Evolutionary conservation across 495 filamentous ascomycete genomes (phyloP), one percentile per base, ranked within the genome.

Genomic region (Aspergillus bridgeri): DNA sequence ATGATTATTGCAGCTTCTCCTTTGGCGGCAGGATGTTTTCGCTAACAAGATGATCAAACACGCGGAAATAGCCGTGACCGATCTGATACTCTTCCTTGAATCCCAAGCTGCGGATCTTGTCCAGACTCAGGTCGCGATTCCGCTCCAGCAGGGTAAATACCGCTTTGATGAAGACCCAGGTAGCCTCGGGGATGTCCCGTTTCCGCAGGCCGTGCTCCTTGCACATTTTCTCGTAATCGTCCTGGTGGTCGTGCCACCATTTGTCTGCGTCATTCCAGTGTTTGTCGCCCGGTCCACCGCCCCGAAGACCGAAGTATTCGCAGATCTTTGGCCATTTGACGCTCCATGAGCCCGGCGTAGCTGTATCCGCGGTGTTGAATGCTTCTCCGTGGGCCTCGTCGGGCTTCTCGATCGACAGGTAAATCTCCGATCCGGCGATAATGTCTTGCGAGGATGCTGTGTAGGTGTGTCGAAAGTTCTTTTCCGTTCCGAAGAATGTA

Each of bases 311-410:
- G 46, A 72, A 68, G 33, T 65, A 68, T 25, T 42, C 47, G 11
- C 60, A 56, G 15, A 74, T 48, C 23, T 51, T 50, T 5, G 66
- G 69, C 68, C 70, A 72, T 2, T 60, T 60, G 43, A 65, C 62
- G 8, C 57, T 58, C 59, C 64, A 62, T 2, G 33, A 13, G 33
- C 33, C 33, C 17, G 69, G 60, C 6, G n/a, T 57, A 4, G 53
- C 58, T 24, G 51, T 50, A 50, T 69, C 66, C 8, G 68, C 66
- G 23, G 68, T 63, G 25, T 70, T 69, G 52, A 67, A 69, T 17
- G 52, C 65, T n/a, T 53, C 51, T 22, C 44, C 54, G 3, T 54
- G 51, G 9, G 42, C 56, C 5, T 58, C 46, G 5, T 65, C 55
- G 2, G 62, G 60, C 13, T 69, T 53, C 23, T 69, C 25, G n/a